A percentile compares a stretch with the other conserved stretches of the same genome.
Evolutionary conservation across 768 basidiomycete species (phyloP).

Genomic region (Plicaturopsis crispa): DNA sequence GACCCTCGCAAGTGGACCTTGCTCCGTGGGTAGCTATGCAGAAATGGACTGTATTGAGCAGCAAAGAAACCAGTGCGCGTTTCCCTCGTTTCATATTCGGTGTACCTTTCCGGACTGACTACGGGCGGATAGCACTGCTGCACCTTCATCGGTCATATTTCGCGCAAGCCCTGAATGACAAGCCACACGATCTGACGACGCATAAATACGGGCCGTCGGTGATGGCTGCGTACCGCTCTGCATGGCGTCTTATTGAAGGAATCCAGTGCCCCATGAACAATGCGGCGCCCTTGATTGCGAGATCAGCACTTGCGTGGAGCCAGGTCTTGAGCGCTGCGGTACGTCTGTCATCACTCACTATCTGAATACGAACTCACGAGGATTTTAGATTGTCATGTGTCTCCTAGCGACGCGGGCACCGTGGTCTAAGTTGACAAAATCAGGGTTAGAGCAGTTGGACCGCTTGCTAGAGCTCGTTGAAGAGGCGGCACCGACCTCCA

Average conservation of each 20-base stretch:
- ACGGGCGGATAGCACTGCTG: slow-evolving; percentile 36
- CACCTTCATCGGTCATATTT: slow-evolving; percentile 65
- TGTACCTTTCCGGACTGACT: no score
- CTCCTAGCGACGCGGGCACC: slow-evolving; percentile 45
- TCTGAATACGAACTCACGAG: no score
- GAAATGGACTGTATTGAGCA: slow-evolving; percentile 33
- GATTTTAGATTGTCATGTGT: slow-evolving; percentile 50
- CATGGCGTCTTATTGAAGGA: slow-evolving; percentile 54
- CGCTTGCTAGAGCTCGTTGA: slow-evolving; percentile 36
- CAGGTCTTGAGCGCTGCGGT: slow-evolving; percentile 59
- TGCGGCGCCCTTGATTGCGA: slow-evolving; percentile 32
- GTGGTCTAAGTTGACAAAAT: slow-evolving; percentile 35
- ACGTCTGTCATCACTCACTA: slow-evolving; percentile 21
- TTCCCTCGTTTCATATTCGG: no score
- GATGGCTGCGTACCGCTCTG: slow-evolving; percentile 64
- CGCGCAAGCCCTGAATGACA: slow-evolving; percentile 56
- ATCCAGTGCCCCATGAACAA: slow-evolving; percentile 32
- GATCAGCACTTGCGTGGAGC: slow-evolving; percentile 56
- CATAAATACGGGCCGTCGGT: slow-evolving; percentile 66
- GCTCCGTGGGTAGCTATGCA: slow-evolving; percentile 28
- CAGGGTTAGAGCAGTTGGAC: slow-evolving; percentile 43
- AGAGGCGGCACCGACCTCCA: slow-evolving; percentile 33
- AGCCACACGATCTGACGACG: slow-evolving; percentile 44
- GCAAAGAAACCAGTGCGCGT: slow-evolving; percentile 46
- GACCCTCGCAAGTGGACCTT: slow-evolving; percentile 24